Percentiles rank a stretch among this genome's conserved stretches.
Evolutionary conservation across 306 rosid species (phyloP).

Genomic region (Vachellia pachyceras): DNA sequence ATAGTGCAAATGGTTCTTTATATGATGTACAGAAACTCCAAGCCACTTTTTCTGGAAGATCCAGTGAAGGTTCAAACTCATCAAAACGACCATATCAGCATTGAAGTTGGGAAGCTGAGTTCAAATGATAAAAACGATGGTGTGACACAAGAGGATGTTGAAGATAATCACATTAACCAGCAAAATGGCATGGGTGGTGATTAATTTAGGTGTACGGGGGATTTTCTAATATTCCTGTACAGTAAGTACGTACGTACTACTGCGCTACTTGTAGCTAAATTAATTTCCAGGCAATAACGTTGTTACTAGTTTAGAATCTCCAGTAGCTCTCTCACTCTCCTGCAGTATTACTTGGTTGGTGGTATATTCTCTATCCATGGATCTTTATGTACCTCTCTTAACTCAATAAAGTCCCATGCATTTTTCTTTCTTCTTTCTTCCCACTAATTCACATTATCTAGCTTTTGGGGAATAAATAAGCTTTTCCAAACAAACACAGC

Average conservation of each 20-base stretch:
- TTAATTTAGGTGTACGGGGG: not conserved
- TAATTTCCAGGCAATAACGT: not conserved
- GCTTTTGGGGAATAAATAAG: too few species aligned
- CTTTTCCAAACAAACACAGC: too few species aligned
- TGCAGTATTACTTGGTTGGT: conserved; percentile 3
- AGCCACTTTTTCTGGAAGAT: conserved; percentile 39
- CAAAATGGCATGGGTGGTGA: not conserved
- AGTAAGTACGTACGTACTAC: not conserved
- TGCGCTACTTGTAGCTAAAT: not conserved
- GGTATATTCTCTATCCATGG: not conserved
- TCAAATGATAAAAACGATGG: not conserved
- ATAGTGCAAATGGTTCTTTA: conserved; percentile 80
- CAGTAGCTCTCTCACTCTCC: conserved; percentile 14
- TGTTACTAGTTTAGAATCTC: not conserved
- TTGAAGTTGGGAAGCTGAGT: conserved; percentile 60
- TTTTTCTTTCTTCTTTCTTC: conserved; percentile 35
- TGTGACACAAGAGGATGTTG: not conserved
- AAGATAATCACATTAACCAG: not conserved
- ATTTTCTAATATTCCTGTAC: not conserved
- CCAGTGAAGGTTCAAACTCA: conserved; percentile 63
- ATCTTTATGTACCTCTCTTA: conserved; percentile 33
- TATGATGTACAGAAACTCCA: conserved; percentile 66
- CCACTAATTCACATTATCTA: not conserved
- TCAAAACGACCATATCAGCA: conserved; percentile 53
- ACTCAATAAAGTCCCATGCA: conserved; percentile 39